phyloP scores from a whole-genome alignment of 371 early-diverging fungal genomes.

The Mortierella sp. region DNA sequence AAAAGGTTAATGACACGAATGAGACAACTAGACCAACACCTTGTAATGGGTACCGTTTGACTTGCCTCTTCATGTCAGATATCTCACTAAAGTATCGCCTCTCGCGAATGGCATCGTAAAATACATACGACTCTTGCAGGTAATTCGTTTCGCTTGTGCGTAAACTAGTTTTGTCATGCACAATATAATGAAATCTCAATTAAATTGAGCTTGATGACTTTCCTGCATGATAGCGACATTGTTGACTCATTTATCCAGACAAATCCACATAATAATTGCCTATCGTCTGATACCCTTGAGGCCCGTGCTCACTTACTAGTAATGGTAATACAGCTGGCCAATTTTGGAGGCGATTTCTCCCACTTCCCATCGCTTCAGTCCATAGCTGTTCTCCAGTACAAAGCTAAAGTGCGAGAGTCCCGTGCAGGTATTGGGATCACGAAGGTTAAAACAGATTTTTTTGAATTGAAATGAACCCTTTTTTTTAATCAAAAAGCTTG shows the following conservation, averaged over 20 bases:
- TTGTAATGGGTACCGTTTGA: neutral
- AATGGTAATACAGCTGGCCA: conserved; percentile 93
- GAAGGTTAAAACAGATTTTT: neutral
- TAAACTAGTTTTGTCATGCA: conserved; percentile 60
- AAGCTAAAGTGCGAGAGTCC: conserved; percentile 59
- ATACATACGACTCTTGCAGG: conserved; percentile 91
- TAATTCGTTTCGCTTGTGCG: conserved; percentile 97
- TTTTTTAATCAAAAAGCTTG: neutral
- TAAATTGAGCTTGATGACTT: neutral
- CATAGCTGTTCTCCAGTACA: conserved; percentile 90
- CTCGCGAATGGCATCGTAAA: conserved; percentile 96
- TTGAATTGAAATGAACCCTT: neutral
- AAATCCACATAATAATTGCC: too few species aligned
- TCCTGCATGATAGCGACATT: neutral
- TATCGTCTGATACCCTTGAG: neutral
- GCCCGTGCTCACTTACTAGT: conserved; percentile 68
- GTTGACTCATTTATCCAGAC: conserved; percentile 7
- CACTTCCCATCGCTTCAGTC: conserved; percentile 96
- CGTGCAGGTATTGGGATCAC: neutral
- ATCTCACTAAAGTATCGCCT: conserved; percentile 95
- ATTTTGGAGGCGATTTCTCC: conserved; percentile 99
- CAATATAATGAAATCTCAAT: neutral
- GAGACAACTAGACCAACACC: too few species aligned
- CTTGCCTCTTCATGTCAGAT: conserved; percentile 86
- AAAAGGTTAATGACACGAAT: neutral